These are phyloP conservation scores for Zizania palustris DNA, from an alignment of 202 grass and related monocot species.

Conservation along the genomic window DNA sequence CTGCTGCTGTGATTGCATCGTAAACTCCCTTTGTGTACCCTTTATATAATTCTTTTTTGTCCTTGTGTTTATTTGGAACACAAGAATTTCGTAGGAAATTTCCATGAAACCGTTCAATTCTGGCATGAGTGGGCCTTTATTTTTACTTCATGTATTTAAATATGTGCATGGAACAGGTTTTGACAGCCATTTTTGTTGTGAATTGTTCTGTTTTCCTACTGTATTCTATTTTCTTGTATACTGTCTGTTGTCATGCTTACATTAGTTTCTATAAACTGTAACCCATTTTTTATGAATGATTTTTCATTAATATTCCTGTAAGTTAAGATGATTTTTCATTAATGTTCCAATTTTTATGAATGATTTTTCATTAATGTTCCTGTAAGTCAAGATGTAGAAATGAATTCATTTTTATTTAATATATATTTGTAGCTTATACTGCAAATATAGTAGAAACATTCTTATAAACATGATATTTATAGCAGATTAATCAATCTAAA, in stretches of 20 bases:
- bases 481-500: background rate
- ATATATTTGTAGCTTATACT: background rate
- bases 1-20: constrained; percentile 57
- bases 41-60: constrained; percentile 10
- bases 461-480: background rate
- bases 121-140: background rate
- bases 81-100: background rate
- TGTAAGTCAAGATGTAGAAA: background rate
- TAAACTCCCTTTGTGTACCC: constrained; percentile 42
- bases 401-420: constrained; percentile 2
- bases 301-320: constrained; percentile 11
- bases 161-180: background rate
- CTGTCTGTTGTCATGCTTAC: background rate
- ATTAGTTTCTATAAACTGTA: background rate
- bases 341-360: background rate
- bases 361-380: background rate
- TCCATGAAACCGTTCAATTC: background rate
- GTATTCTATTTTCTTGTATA: background rate
- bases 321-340: background rate
- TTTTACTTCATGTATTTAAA: background rate
- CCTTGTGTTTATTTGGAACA: background rate
- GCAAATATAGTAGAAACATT: background rate
- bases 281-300: background rate
- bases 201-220: background rate
- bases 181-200: background rate